Percentiles rank a stretch among this genome's conserved stretches.
Evolutionary conservation across 1,139 yeast species (phyloP).

Genomic region (Starmera stellimalicola): DNA sequence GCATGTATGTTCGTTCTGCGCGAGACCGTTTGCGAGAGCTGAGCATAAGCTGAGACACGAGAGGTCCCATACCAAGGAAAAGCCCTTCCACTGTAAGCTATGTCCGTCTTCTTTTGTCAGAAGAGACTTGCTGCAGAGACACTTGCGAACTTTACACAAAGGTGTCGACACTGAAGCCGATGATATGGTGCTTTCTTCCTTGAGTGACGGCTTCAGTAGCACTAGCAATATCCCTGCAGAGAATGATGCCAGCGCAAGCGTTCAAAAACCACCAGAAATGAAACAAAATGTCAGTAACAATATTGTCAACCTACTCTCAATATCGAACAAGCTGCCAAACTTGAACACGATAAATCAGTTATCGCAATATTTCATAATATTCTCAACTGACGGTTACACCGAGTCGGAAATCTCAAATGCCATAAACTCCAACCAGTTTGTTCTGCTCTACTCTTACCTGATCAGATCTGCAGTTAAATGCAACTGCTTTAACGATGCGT

Average conservation of each 20-base stretch:
- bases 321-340: slow-evolving; percentile 7
- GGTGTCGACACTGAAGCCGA: slow-evolving; percentile 2
- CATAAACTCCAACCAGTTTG: neutral
- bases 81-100: slow-evolving; percentile 67
- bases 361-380: slow-evolving; percentile 13
- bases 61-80: slow-evolving; percentile 74
- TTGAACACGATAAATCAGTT: slow-evolving; percentile 7
- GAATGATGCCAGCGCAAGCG: neutral
- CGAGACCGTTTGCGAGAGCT: slow-evolving; percentile 69
- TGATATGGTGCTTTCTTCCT: neutral
- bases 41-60: slow-evolving; percentile 82
- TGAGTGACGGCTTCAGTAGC: neutral
- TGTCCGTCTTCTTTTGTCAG: slow-evolving; percentile 71
- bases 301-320: slow-evolving; percentile 9
- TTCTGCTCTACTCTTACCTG: slow-evolving; percentile 12
- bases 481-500: slow-evolving; percentile 10
- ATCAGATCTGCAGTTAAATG: slow-evolving; percentile 17
- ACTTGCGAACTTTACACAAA: slow-evolving; percentile 67
- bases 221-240: neutral
- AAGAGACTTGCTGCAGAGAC: slow-evolving; percentile 66
- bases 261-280: too few species aligned
- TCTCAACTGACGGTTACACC: slow-evolving; percentile 13
- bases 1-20: slow-evolving; percentile 73
- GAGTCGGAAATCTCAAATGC: neutral
- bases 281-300: too few species aligned